These are phyloP conservation scores for Madurella mycetomatis DNA, from an alignment of 2,329 filamentous ascomycete genomes.

Conservation along the genomic window DNA sequence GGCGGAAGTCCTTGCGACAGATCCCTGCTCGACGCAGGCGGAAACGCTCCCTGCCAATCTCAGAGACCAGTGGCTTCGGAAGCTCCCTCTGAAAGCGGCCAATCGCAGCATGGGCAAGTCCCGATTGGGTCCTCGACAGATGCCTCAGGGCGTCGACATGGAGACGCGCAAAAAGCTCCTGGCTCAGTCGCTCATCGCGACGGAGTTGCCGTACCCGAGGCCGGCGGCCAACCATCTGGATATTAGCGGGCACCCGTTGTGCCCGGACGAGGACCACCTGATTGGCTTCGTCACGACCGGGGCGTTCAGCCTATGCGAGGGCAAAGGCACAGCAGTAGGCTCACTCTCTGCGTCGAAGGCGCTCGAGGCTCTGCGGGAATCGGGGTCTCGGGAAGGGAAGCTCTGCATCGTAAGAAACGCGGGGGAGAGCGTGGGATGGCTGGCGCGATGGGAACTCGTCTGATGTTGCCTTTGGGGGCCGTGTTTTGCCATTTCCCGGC, in stretches of 20 bases:
- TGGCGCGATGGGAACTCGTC: conserved; percentile 69
- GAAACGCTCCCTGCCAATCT: conserved; percentile 44
- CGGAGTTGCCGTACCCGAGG: conserved; percentile 35
- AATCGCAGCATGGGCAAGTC: conserved; percentile 23
- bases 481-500: background rate
- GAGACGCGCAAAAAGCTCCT: conserved; percentile 26
- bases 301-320: conserved; percentile 73
- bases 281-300: conserved; percentile 90
- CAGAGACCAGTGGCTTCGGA: conserved; percentile 64
- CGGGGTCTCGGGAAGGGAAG: conserved; percentile 38
- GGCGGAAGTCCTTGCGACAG: conserved; percentile 46
- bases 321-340: conserved; percentile 71
- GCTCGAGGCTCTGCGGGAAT: conserved; percentile 35
- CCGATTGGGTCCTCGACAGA: conserved; percentile 28
- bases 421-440: conserved; percentile 71
- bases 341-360: conserved; percentile 60
- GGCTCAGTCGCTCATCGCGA: conserved; percentile 45
- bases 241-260: conserved; percentile 53
- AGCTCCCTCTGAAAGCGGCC: conserved; percentile 22
- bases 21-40: conserved; percentile 25
- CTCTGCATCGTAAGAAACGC: conserved; percentile 78
- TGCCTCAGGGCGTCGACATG: conserved; percentile 24
- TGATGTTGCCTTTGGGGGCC: conserved; percentile 30
- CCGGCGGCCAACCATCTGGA: conserved; percentile 34
- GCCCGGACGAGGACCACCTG: conserved; percentile 71